Evolutionary conservation across 257 asterid species (phyloP).

Genomic region (Cruciata laevipes): DNA sequence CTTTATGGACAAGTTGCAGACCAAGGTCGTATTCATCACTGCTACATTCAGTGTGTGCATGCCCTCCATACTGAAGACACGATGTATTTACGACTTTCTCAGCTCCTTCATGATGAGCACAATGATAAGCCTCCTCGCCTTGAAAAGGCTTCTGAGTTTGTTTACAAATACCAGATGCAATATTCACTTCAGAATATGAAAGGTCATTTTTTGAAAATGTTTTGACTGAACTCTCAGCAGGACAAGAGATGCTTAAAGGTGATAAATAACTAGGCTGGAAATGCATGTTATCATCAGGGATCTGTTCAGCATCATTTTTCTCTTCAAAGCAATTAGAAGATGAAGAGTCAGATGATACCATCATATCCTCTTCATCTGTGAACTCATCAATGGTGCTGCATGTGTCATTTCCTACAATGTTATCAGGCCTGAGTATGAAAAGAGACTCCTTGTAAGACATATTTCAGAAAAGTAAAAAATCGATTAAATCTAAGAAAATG

Average conservation of each 20-base stretch:
- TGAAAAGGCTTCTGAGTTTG: slow-evolving; percentile 20
- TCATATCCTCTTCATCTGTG: slow-evolving; percentile 46
- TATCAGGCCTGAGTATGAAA: slow-evolving; percentile 37
- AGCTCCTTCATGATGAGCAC: slow-evolving; percentile 21
- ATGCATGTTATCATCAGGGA: slow-evolving; percentile 14
- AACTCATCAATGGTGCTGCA: slow-evolving; percentile 38
- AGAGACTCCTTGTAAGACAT: slow-evolving; percentile 16
- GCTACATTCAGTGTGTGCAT: slow-evolving; percentile 26
- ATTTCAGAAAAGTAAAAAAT: slow-evolving; percentile 1
- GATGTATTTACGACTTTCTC: slow-evolving; percentile 5
- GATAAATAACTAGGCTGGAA: slow-evolving; percentile 50
- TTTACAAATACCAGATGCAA: slow-evolving; percentile 23
- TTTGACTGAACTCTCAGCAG: slow-evolving; percentile 30
- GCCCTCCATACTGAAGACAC: slow-evolving; percentile 20
- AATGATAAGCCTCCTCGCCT: slow-evolving; percentile 17
- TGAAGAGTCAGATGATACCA: slow-evolving; percentile 62
- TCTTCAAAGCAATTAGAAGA: slow-evolving; percentile 52
- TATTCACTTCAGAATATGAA: slow-evolving; percentile 27
- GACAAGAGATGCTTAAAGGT: slow-evolving; percentile 52
- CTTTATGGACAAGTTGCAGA: slow-evolving; percentile 20
- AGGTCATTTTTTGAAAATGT: slow-evolving; percentile 27
- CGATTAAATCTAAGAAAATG: neutral
- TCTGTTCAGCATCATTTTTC: slow-evolving; percentile 40
- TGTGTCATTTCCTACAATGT: slow-evolving; percentile 32
- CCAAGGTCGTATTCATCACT: slow-evolving; percentile 24